Percentiles rank a stretch among this genome's conserved stretches.
These are phyloP conservation scores for Penicilliopsis zonata DNA, from an alignment of 495 filamentous ascomycete genomes.

Conservation along the genomic window DNA sequence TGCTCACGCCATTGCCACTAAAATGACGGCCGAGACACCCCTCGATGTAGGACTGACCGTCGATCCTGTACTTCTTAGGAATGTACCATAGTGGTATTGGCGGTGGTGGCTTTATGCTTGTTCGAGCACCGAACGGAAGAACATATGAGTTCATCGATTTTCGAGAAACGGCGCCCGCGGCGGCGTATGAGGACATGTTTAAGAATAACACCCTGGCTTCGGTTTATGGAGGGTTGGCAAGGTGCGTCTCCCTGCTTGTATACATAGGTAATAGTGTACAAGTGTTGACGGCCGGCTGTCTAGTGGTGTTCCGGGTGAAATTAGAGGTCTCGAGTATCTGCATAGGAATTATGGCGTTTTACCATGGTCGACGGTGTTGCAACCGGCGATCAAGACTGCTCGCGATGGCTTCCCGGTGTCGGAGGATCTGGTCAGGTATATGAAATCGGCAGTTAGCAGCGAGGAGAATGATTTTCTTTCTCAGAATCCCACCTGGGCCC, in stretches of 20 bases:
- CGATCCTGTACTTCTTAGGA: slow-evolving; percentile 24
- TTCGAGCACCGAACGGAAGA: slow-evolving; percentile 50
- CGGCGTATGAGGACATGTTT: slow-evolving; percentile 73
- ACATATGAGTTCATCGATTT: slow-evolving; percentile 73
- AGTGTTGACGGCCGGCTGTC: slow-evolving; percentile 3
- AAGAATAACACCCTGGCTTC: slow-evolving; percentile 38
- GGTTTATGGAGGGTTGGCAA: slow-evolving; percentile 52
- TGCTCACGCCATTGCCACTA: background rate
- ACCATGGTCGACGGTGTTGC: slow-evolving; percentile 56
- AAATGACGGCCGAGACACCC: too few relatives aligned
- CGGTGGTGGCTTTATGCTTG: slow-evolving; percentile 80
- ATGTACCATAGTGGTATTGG: slow-evolving; percentile 87
- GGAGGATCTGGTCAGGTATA: slow-evolving; percentile 58
- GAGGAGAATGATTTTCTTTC: slow-evolving; percentile 52
- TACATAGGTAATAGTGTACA: background rate
- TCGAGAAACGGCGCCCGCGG: slow-evolving; percentile 70
- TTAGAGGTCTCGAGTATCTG: slow-evolving; percentile 63
- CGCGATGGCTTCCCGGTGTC: slow-evolving; percentile 62
- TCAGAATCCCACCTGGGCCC: slow-evolving; percentile 63
- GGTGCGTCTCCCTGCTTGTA: slow-evolving; percentile 15
- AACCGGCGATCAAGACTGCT: slow-evolving; percentile 63
- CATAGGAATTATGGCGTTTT: slow-evolving; percentile 62
- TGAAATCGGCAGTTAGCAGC: slow-evolving; percentile 31
- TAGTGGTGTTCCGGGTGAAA: slow-evolving; percentile 72
- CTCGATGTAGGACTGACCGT: too few relatives aligned